Percentiles rank a stretch among this genome's conserved stretches.
Evolutionary conservation across 2,329 filamentous ascomycete genomes (phyloP).

Genomic region (Neophaeococcomyces aloes): DNA sequence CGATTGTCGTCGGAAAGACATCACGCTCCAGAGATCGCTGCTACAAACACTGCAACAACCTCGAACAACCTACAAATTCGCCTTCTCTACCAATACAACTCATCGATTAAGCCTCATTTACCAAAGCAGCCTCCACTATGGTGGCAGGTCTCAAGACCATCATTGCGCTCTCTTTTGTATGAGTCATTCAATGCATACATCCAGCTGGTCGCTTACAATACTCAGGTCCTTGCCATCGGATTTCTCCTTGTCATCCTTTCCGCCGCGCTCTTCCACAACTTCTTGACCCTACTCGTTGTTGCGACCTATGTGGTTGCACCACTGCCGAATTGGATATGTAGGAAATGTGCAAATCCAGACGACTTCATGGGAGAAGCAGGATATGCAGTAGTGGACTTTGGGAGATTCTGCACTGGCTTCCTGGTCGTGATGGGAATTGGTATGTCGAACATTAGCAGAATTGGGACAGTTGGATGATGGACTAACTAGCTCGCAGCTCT

Average conservation of each 20-base stretch:
- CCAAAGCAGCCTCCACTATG: constrained; percentile 27
- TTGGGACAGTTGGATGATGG: no score
- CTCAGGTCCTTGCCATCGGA: constrained; percentile 80
- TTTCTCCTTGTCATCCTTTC: constrained; percentile 98
- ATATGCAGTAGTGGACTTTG: constrained; percentile 80
- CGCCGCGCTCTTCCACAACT: constrained; percentile 87
- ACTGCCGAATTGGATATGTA: constrained; percentile 91
- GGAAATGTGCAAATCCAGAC: constrained; percentile 78
- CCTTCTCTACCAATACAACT: no score
- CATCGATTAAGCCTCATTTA: not conserved
- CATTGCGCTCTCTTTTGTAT: constrained; percentile 92
- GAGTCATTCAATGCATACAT: constrained; percentile 21
- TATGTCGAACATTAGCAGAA: constrained; percentile 39
- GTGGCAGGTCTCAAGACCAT: constrained; percentile 96
- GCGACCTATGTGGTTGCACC: constrained; percentile 90
- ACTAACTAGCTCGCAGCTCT: constrained; percentile 49
- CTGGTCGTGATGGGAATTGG: constrained; percentile 95
- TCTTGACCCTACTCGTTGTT: constrained; percentile 89
- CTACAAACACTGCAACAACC: no score
- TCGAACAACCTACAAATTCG: no score
- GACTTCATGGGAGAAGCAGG: constrained; percentile 85
- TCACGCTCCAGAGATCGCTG: no score
- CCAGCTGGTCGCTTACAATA: constrained; percentile 9
- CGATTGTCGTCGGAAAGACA: no score
- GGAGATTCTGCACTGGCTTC: constrained; percentile 88